Conservation (phyloP, 2,329 filamentous ascomycete genomes). For the Fusarium sp. region DNA sequence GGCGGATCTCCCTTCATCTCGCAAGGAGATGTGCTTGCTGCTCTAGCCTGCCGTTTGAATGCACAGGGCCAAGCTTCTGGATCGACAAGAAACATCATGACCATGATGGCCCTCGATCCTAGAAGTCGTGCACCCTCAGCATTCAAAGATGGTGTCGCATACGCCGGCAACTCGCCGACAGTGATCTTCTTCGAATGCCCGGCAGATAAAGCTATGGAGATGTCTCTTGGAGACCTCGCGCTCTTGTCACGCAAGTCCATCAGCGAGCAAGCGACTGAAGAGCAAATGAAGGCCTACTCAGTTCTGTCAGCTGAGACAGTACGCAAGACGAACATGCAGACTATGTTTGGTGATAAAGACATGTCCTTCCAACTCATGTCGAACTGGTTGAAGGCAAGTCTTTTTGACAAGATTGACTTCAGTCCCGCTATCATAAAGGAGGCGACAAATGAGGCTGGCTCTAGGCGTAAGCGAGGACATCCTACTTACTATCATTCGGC, state of each 20-base stretch:
- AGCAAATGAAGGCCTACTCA: background rate
- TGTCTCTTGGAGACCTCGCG: background rate
- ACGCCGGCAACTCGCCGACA: background rate
- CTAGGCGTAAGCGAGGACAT: background rate
- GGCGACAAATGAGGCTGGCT: background rate
- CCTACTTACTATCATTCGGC: background rate
- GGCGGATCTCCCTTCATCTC: no score
- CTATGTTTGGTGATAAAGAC: background rate
- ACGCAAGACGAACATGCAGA: background rate
- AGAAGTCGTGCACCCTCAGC: background rate
- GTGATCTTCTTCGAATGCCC: background rate
- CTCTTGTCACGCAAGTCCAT: background rate
- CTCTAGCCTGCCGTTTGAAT: no score
- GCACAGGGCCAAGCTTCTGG: background rate
- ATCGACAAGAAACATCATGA: background rate
- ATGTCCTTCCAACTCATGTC: background rate
- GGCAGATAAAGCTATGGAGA: background rate
- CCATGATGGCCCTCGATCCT: background rate
- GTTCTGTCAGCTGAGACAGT: background rate
- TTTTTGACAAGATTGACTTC: slow-evolving; percentile 3
- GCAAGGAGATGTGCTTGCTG: no score
- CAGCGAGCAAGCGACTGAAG: background rate
- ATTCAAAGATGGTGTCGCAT: background rate
- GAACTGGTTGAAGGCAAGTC: background rate
- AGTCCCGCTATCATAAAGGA: background rate